Base-by-base conservation (phyloP, 257 asterid species). In the Dorcoceras hygrometricum region DNA sequence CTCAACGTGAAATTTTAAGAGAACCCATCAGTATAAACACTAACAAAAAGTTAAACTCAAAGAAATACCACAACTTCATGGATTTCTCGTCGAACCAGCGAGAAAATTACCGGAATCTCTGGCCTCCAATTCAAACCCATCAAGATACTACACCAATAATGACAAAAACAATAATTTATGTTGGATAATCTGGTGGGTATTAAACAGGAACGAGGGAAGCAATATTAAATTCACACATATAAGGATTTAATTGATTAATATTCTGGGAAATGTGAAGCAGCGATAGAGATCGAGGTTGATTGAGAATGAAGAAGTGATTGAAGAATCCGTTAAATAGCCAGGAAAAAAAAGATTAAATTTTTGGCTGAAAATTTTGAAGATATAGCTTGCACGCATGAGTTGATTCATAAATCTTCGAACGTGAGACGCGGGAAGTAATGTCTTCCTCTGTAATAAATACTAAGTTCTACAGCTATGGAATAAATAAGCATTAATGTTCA, bases 341-440 rank as follows among this genome's bases (percentile, higher is more conserved):
- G 75, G 70, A 24, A 67, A 71, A 62, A 67, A 31, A 59, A 27
- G 54, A n/a, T 29, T 26, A 39, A 61, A 69, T 71, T 55, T 66
- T 79, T 65, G 64, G 69, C 66, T 56, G 48, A 25, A n/a, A 69
- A 66, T 71, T 59, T 53, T 54, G 57, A 74, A 73, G 79, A 68
- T 80, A 85, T 84, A 71, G 83, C 97, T 90, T 90, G 96, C 91
- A 90, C 97, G 97, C 97, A 84, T 86, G 18, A 60, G 73, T 62
- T 79, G 76, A 57, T 78, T 76, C 77, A 39, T 50, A 48, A 32
- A 54, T 70, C 73, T 69, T 79, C 66, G 72, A 70, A 76, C 76
- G 86, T 81, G 66, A 76, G 73, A 87, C 81, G 89, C 90, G 83
- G 97, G 88, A 90, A 87, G 96, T 95, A 86, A 90, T 71, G 75